Conservation (phyloP, 2,329 filamentous ascomycete genomes). For the Colletotrichum siamense region DNA sequence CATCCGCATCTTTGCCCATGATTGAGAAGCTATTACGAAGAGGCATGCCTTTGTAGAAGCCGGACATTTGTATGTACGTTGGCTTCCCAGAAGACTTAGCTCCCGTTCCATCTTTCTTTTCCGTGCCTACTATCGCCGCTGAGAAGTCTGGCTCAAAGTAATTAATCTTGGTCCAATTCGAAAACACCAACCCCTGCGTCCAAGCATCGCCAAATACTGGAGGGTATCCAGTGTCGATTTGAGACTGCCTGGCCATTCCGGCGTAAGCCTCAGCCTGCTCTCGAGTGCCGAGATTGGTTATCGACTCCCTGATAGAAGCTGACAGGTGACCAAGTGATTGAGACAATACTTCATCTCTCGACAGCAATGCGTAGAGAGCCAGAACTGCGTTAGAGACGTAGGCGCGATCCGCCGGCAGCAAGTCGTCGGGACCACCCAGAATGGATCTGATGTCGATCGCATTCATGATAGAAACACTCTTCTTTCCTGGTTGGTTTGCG, state of each 20-base stretch:
- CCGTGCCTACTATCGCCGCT: background rate
- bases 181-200: background rate
- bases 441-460: background rate
- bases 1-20: background rate
- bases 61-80: background rate
- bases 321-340: background rate
- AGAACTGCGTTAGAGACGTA: background rate
- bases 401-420: background rate
- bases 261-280: background rate
- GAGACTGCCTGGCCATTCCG: background rate
- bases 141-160: background rate
- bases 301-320: background rate
- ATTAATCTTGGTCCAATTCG: background rate
- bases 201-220: background rate
- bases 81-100: background rate
- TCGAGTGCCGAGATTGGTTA: background rate
- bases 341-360: background rate
- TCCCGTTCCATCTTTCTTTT: background rate
- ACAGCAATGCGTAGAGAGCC: background rate
- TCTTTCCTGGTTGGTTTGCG: background rate
- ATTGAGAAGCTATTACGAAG: background rate
- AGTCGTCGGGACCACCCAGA: background rate
- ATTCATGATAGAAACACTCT: background rate
- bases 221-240: background rate
- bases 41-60: background rate